Conservation (phyloP, 108 stramenopile species). For the Skeletonema marinoi region DNA sequence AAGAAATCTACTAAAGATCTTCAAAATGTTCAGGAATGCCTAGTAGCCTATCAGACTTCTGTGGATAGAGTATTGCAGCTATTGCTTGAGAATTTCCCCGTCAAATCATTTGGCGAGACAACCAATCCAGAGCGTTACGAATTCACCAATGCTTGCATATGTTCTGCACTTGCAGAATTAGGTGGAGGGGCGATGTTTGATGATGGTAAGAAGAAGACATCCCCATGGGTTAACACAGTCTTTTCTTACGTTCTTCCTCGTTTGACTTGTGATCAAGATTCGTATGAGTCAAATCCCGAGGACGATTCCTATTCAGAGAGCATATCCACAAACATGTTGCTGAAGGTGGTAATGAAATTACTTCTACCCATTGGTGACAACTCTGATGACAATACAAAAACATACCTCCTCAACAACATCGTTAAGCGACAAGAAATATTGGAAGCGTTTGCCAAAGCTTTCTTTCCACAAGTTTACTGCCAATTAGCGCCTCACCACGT, state of each 20-base stretch:
- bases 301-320: constrained; percentile 7
- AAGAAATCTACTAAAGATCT: constrained; percentile 6
- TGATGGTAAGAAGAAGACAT: constrained; percentile 1
- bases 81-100: constrained; percentile 37
- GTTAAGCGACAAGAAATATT: constrained; percentile 36
- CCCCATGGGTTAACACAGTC: constrained; percentile 38
- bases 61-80: constrained; percentile 18
- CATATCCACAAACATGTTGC: constrained; percentile 22
- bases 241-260: constrained; percentile 48
- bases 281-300: background rate
- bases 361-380: background rate
- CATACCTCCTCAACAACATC: constrained; percentile 15
- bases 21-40: constrained; percentile 17
- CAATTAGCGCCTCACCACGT: background rate
- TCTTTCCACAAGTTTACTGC: constrained; percentile 31
- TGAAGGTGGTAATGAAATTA: constrained; percentile 5
- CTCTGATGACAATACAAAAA: background rate
- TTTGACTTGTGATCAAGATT: background rate
- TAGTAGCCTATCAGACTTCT: constrained; percentile 18
- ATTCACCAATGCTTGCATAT: constrained; percentile 41
- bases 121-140: constrained; percentile 25
- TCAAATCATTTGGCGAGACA: constrained; percentile 13
- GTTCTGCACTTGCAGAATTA: constrained; percentile 46
- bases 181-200: constrained; percentile 18
- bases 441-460: constrained; percentile 30